Evolutionary conservation across 768 basidiomycete species (phyloP).

Genomic region (Dacryopinax spathularia): DNA sequence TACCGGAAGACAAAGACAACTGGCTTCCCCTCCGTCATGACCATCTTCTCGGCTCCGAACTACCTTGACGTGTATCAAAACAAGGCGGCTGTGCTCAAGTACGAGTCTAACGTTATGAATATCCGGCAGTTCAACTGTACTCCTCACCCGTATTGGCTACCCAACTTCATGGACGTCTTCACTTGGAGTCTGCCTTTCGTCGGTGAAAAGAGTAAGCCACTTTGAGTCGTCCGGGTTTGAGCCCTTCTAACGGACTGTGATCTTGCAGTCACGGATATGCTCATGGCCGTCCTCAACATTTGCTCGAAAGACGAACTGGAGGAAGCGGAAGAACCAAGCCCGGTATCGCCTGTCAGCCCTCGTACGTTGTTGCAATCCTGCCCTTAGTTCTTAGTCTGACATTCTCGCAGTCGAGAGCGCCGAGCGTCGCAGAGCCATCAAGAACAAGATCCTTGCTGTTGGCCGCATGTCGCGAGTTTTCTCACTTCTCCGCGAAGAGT

Average conservation of each 20-base stretch:
- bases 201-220: slow-evolving; percentile 77
- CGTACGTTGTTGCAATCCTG: slow-evolving; percentile 4
- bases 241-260: background rate
- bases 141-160: slow-evolving; percentile 95
- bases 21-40: slow-evolving; percentile 98
- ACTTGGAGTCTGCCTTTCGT: slow-evolving; percentile 98
- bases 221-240: background rate
- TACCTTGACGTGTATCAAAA: slow-evolving; percentile 99
- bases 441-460: slow-evolving; percentile 96
- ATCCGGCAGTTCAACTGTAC: slow-evolving; percentile 91
- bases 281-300: slow-evolving; percentile 88
- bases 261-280: slow-evolving; percentile 84
- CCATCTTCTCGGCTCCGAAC: slow-evolving; percentile 97
- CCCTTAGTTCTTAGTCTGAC: background rate
- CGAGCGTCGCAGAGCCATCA: slow-evolving; percentile 82
- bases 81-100: slow-evolving; percentile 97
- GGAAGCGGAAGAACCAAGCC: slow-evolving; percentile 50
- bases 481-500: slow-evolving; percentile 91
- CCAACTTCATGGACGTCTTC: slow-evolving; percentile 99
- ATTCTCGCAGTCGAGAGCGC: slow-evolving; percentile 20
- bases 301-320: slow-evolving; percentile 95
- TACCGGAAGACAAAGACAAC: slow-evolving; percentile 97
- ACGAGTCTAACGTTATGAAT: slow-evolving; percentile 98
- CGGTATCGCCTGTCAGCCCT: background rate
- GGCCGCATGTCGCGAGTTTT: slow-evolving; percentile 95